Base-by-base conservation (phyloP, 305 asterid species). In the Rubia balearica region DNA sequence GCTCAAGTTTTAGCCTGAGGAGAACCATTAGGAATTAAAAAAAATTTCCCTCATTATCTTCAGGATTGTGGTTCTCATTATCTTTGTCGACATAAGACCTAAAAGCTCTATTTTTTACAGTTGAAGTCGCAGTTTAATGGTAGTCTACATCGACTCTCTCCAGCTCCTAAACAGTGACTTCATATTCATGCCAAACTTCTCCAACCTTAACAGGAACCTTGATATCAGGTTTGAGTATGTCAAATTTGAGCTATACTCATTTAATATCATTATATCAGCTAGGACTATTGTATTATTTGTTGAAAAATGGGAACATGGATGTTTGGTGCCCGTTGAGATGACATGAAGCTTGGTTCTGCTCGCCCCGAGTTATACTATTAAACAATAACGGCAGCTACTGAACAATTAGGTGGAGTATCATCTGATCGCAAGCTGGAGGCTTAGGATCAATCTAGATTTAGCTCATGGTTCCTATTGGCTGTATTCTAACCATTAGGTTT, bases 131-230 rank as follows among this genome's bases (percentile, higher is more conserved):
- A 87, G 80, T 71, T 80, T 89, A 13, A 74, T 74, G 8, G 82
- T 86, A 33, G 69, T 84, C 81, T 88, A 83, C 75, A 69, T 88
- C 36, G 79, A 82, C 49, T 80, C 87, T 2, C 90, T 89, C 0
- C 77, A 81, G 75, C 82, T 77, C 55, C 73, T 89, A 49, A 85
- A 86, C n/a, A 86, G 86, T 3, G 97, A 94, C 8, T 73, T 85
- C 45, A 80, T 85, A 41, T 83, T 94, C 38, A 76, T 86, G 13
- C 96, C 94, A 5, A 94, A 94, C 66, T 83, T 94, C 65, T 81
- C 98, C 5, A 94, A 94, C 76, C 98, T 97, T 3, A 94, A 91
- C 69, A 78, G 79, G 83, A 94, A 86, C 69, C 72, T 94, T 75
- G 76, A 80, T 45, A 91, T 89, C 13, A 83, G 81, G 38, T 89